These are phyloP conservation scores for Aureobasidium sp. DNA, from an alignment of 2,329 filamentous ascomycete species.

Conservation along the genomic window DNA sequence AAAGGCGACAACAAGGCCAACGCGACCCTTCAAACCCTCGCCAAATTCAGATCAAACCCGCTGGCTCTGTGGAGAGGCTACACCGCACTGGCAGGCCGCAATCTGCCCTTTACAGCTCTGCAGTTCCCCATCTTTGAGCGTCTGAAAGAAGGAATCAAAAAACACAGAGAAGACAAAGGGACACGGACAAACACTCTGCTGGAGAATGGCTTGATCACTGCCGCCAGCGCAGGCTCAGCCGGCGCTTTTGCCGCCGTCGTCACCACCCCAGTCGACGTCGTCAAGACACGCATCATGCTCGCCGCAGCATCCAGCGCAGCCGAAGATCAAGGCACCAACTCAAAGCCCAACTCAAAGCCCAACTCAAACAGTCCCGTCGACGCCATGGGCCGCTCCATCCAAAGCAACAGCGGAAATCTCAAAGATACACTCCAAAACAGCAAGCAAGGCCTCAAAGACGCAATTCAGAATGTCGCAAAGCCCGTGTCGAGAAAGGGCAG, in stretches of 20 bases:
- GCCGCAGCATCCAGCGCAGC: conserved; percentile 42
- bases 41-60: conserved; percentile 49
- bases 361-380: conserved; percentile 25
- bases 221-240: conserved; percentile 63
- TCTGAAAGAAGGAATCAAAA: conserved; percentile 50
- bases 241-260: conserved; percentile 68
- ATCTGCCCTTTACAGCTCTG: conserved; percentile 78
- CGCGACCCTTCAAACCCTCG: conserved; percentile 51
- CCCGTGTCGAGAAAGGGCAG: conserved; percentile 34
- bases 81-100: conserved; percentile 70
- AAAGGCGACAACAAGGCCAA: conserved; percentile 33
- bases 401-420: conserved; percentile 23
- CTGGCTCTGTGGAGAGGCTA: conserved; percentile 63
- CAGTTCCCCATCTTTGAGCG: conserved; percentile 85
- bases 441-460: conserved; percentile 10
- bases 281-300: conserved; percentile 88
- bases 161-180: conserved; percentile 35
- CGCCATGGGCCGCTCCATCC: conserved; percentile 35
- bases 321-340: conserved; percentile 19
- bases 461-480: conserved; percentile 21
- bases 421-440: conserved; percentile 18
- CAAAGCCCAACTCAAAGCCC: conserved; percentile 20
- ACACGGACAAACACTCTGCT: conserved; percentile 41
- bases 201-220: conserved; percentile 66
- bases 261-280: conserved; percentile 84